Base-by-base conservation (phyloP, 1,284 basidiomycete species). In the Trametes polyzona region DNA sequence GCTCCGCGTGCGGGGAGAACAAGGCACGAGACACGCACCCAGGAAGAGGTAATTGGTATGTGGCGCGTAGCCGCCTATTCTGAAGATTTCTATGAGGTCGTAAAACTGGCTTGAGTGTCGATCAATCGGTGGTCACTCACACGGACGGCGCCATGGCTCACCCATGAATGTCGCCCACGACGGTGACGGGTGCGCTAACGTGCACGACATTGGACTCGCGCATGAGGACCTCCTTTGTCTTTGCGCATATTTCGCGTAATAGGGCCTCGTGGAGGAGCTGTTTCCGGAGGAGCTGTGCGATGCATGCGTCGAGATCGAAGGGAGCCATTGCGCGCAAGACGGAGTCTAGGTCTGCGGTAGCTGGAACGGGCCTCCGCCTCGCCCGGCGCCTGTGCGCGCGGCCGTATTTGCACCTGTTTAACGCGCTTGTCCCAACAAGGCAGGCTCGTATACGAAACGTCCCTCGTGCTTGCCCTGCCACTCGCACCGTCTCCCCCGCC, bases 131-230 rank as follows among this genome's bases (percentile, higher is more conserved):
- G 42, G 51, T 51, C 46, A 55, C 52, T 59, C 43, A 43, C 57
- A 36, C 23, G 35, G 35, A 55, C 35, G 36, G 42, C 59, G 62
- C 46, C 57, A 67, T 57, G 47, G 78, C 90, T 83, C 76, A 96
- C 95, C 95, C 96, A 74, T 99, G 96, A 53, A 99, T 99, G 73
- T 99, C 97, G 52, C 97, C 97, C 27, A 99, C 96, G 27, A 99
- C 97, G 1, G 97, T 99, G 41, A 99, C 95, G n/a, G 97, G 97
- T 1, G 96, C 92, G 61, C 88, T 90, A 66, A 99, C 93, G 71
- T 99, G 97, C 12, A 99, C 95, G 57, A 99, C 97, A 71, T 99
- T 99, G 63, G 92, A 95, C 78, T 99, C 97, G 64, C 94, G 82
- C 97, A 99, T 99, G 58, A 99, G 86, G 1, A 99, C 93, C 73